Evolutionary conservation across 1,284 basidiomycete genomes (phyloP).

Genomic region (Rhodotorula sp.): DNA sequence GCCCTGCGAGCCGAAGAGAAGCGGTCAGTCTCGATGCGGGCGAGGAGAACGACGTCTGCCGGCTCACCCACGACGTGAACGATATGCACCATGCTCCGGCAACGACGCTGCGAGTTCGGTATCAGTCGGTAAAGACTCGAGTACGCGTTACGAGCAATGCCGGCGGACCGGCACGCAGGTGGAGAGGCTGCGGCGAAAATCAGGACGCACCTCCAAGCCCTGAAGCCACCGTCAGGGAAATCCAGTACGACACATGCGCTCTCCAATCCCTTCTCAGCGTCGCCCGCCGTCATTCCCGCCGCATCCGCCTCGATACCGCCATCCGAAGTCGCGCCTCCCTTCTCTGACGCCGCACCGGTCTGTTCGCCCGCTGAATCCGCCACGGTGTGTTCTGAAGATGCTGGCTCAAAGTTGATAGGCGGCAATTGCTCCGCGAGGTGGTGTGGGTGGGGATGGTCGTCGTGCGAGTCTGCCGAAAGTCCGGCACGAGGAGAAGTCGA

Average conservation of each 20-base stretch:
- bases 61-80: constrained; percentile 33
- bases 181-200: not conserved
- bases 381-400: not conserved
- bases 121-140: not conserved
- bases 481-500: not conserved
- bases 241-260: not conserved
- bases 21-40: not conserved
- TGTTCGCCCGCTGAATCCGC: not conserved
- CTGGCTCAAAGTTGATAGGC: not conserved
- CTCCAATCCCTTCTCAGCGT: not conserved
- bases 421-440: constrained; percentile 21
- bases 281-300: not conserved
- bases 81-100: constrained; percentile 35
- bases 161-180: too few species aligned
- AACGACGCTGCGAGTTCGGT: constrained; percentile 18
- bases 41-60: too few species aligned
- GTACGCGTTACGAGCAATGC: not conserved
- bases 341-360: not conserved
- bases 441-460: constrained; percentile 8
- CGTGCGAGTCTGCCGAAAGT: not conserved
- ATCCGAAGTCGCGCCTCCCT: not conserved
- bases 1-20: not conserved
- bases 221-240: constrained; percentile 19
- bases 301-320: not conserved
- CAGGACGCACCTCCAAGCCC: constrained; percentile 22